Evolutionary conservation across 257 asterid genomes (phyloP).

Genomic region (Catharanthus roseus): DNA sequence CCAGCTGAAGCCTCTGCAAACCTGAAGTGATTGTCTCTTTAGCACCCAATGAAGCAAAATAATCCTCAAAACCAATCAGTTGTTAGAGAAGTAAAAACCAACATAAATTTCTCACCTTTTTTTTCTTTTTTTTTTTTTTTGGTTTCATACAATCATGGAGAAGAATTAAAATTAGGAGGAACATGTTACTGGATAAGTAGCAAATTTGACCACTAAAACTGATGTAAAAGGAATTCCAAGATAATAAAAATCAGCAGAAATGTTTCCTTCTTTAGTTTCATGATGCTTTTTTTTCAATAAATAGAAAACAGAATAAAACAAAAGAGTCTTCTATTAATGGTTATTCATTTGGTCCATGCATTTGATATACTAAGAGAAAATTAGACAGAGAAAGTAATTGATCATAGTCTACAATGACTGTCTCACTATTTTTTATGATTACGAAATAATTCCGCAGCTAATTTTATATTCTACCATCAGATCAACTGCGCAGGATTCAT

Average conservation of each 20-base stretch:
- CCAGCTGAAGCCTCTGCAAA: slow-evolving; percentile 65
- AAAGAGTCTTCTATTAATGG: not conserved
- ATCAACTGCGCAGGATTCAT: not conserved
- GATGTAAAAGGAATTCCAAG: too few species aligned
- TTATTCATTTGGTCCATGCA: not conserved
- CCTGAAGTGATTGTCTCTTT: slow-evolving; percentile 30
- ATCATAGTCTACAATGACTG: not conserved
- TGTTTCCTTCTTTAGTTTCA: not conserved
- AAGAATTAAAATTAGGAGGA: not conserved
- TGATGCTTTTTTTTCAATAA: not conserved
- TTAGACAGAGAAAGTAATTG: not conserved
- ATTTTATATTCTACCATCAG: not conserved
- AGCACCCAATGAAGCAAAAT: slow-evolving; percentile 3
- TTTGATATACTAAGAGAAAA: not conserved
- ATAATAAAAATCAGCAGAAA: not conserved
- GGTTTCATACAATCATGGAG: not conserved
- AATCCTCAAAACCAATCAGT: not conserved
- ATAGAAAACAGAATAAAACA: not conserved
- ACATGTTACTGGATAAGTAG: not conserved
- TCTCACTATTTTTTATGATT: not conserved
- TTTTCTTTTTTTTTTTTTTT: too few species aligned
- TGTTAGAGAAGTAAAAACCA: not conserved
- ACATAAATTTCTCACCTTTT: not conserved
- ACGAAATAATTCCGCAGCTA: not conserved
- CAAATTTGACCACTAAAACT: not conserved